phyloP scores from a whole-genome alignment of 495 filamentous ascomycete species.

The Penicillium chermesinum region DNA sequence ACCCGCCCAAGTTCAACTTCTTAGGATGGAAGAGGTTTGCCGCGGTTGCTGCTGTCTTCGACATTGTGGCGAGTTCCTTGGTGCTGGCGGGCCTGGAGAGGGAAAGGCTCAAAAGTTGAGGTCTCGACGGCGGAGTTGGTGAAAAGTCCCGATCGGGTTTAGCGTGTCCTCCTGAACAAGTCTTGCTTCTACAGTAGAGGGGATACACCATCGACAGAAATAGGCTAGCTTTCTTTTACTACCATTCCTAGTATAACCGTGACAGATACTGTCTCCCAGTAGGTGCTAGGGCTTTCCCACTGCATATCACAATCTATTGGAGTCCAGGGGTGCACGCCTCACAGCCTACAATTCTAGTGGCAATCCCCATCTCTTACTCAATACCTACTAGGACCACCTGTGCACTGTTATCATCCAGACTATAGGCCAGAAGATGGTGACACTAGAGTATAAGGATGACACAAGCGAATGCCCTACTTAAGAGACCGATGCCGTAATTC shows the following conservation, averaged over 20 bases:
- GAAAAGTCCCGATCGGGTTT: slow-evolving; percentile 31
- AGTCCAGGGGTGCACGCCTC: no score
- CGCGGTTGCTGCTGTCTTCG: slow-evolving; percentile 31
- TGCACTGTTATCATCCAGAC: no score
- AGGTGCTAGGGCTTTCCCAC: no score
- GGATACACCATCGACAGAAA: no score
- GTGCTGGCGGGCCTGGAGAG: slow-evolving; percentile 3
- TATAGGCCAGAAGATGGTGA: no score
- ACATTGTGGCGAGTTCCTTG: slow-evolving; percentile 16
- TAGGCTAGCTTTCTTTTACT: no score
- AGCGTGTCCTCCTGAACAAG: slow-evolving; percentile 14
- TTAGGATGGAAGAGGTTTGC: slow-evolving; percentile 67
- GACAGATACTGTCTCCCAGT: no score
- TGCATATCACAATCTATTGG: no score
- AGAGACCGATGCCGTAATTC: background rate
- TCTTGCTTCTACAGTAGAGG: background rate
- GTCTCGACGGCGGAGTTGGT: slow-evolving; percentile 18
- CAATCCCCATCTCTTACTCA: no score
- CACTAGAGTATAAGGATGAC: background rate
- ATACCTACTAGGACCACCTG: no score
- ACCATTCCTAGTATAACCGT: no score
- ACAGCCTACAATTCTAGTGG: no score
- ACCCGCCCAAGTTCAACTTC: slow-evolving; percentile 80
- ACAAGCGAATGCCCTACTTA: background rate
- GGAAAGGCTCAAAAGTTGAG: slow-evolving; percentile 1